Evolutionary conservation across 441 rosid genomes (phyloP).

Genomic region (Populus tomentosa): DNA sequence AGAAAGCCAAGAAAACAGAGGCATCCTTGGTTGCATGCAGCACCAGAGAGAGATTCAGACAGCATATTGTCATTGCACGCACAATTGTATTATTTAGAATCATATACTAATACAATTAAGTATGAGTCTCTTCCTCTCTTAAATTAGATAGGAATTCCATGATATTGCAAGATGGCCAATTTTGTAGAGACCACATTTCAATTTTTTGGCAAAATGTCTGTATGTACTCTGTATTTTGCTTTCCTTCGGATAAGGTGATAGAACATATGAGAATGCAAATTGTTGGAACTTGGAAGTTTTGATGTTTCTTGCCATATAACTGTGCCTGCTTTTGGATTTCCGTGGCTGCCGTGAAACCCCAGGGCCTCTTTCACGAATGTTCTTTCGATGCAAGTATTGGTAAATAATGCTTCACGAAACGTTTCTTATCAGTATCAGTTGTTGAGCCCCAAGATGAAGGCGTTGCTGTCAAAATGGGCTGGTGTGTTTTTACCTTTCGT

Average conservation of each 20-base stretch:
- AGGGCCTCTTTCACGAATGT: not conserved
- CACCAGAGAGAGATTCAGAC: conserved; percentile 45
- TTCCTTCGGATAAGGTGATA: conserved; percentile 5
- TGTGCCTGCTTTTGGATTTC: not conserved
- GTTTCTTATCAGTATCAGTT: not conserved
- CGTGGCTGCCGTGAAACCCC: not conserved
- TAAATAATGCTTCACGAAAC: not conserved
- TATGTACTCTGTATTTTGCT: not conserved
- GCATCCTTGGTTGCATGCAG: conserved; percentile 33
- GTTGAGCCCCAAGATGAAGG: not conserved
- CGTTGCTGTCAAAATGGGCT: not conserved
- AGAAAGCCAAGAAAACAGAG: conserved; percentile 22
- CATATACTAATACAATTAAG: conserved; percentile 14
- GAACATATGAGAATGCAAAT: not conserved
- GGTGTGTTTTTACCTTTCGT: not conserved
- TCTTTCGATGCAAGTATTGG: not conserved
- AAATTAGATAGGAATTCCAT: not conserved
- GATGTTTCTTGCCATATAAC: not conserved
- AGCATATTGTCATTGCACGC: conserved; percentile 56
- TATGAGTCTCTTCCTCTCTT: conserved; percentile 8
- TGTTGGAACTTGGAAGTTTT: not conserved
- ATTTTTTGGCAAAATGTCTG: not conserved
- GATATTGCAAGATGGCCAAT: conserved; percentile 6
- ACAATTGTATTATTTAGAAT: conserved; percentile 15
- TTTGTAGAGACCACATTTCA: conserved; percentile 15